Percentiles rank a stretch among this genome's conserved stretches.
phyloP scores from a whole-genome alignment of 2,329 filamentous ascomycete genomes.

The Neofusicoccum sp. region DNA sequence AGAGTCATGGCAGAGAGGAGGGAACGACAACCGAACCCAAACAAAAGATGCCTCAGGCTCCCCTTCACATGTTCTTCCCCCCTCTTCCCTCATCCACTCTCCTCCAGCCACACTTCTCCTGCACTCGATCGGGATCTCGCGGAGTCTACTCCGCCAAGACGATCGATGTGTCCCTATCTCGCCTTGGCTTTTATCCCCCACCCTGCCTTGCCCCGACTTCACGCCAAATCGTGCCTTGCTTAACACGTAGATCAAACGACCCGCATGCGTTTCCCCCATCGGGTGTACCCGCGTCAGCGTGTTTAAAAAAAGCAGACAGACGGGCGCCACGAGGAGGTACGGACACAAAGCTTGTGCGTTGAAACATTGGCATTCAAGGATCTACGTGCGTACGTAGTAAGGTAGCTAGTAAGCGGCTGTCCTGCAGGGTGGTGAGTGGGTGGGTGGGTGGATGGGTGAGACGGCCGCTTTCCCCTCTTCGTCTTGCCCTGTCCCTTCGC shows the following conservation, averaged over 20 bases:
- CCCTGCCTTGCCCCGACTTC: not conserved
- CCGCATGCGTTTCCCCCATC: not conserved
- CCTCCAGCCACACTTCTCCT: too few relatives aligned
- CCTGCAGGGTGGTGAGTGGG: not conserved
- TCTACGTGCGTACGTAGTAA: not conserved
- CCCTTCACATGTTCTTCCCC: too few relatives aligned
- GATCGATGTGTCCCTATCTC: too few relatives aligned
- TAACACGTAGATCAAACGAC: not conserved
- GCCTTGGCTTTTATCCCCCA: too few relatives aligned
- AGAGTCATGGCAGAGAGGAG: too few relatives aligned
- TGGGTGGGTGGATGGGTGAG: not conserved
- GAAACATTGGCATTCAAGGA: slow-evolving; percentile 1
- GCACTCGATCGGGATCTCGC: too few relatives aligned
- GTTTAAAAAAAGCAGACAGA: not conserved
- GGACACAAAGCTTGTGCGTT: not conserved
- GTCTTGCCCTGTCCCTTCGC: too few relatives aligned
- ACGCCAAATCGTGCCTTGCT: not conserved
- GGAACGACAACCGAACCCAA: too few relatives aligned
- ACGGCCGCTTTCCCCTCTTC: too few relatives aligned
- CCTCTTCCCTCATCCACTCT: too few relatives aligned
- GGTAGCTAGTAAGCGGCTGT: not conserved
- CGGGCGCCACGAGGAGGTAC: not conserved
- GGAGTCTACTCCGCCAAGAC: too few relatives aligned
- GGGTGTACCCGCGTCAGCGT: not conserved
- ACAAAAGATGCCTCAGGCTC: too few relatives aligned